Base-by-base conservation (phyloP, 2,329 filamentous ascomycete genomes). In the Neobulgaria alba region DNA sequence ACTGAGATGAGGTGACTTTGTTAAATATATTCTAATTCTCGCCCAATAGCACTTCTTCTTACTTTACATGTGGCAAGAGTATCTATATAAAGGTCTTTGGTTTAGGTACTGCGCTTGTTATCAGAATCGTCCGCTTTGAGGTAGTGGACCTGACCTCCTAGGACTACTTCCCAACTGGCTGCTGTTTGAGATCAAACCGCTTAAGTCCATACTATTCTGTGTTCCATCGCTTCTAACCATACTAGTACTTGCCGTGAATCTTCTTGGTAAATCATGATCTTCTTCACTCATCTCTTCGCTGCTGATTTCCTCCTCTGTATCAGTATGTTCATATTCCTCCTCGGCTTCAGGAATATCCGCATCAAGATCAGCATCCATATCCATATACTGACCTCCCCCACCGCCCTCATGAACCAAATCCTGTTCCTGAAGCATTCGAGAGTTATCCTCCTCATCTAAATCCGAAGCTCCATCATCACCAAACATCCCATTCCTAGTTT, bases 261-360 rank as follows among this genome's bases (percentile, higher is more conserved):
- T 18, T 12, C 23, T 26, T 36, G 10, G 40, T 40, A 18, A 39
- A 44, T 18, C 45, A 47, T 66, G 61, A 4, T 65, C 65, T 17
- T 65, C 62, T 14, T 57, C 55, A 20, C 59, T 59, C 21, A 62
- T 61, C 7, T 67, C 64, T 36, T 65, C 65, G 46, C 69, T 72
- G 55, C 68, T 75, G 38, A 78, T 51, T 38, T 79, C 78, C 7
- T 70, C 80, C 50, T 86, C 82, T 2, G 81, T 82, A 61, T 87
- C 83, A 7, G 83, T 87, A 57, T 87, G 82, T 65, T 88, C 82
- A 64, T 86, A 87, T 51, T 75, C 74, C 54, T 77, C 73, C 19
- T 57, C 60, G 8, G 71, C 77, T 45, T 83, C 79, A 15, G 81
- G 80, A 26, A 86, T 74, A 44, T 82, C 79, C 36, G 77, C 79